Conservation (phyloP, 1,284 basidiomycete genomes). For the Cutaneotrichosporon sp. region DNA sequence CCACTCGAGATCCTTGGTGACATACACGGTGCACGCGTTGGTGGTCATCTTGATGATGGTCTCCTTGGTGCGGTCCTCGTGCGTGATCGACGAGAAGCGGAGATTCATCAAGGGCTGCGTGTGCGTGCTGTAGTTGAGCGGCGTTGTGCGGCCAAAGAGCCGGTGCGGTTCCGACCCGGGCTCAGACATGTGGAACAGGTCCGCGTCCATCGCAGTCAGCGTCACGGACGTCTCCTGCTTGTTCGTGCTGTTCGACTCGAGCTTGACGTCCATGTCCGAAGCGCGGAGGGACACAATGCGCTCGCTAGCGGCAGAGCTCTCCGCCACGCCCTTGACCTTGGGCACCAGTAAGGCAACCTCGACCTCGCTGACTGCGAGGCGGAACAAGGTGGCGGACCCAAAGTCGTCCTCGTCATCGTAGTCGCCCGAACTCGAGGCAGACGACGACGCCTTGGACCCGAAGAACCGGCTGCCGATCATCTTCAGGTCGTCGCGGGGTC, state of each 20-base stretch:
- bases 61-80: constrained; percentile 74
- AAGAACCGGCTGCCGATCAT: constrained; percentile 84
- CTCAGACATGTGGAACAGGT: constrained; percentile 48
- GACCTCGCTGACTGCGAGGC: constrained; percentile 38
- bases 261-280: constrained; percentile 64
- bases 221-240: constrained; percentile 72
- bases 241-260: constrained; percentile 60
- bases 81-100: constrained; percentile 66
- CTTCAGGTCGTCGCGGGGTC: constrained; percentile 62
- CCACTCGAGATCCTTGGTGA: constrained; percentile 68
- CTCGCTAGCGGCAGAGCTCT: constrained; percentile 15
- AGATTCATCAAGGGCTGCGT: constrained; percentile 60
- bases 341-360: constrained; percentile 39
- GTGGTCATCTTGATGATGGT: constrained; percentile 69
- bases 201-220: constrained; percentile 64
- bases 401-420: constrained; percentile 42
- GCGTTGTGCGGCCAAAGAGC: constrained; percentile 41
- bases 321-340: constrained; percentile 12
- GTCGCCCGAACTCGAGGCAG: constrained; percentile 49
- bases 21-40: constrained; percentile 65
- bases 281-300: constrained; percentile 53
- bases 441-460: constrained; percentile 59
- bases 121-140: constrained; percentile 36
- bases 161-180: constrained; percentile 13
- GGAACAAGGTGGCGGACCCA: constrained; percentile 32